These are phyloP conservation scores for Metschnikowia vanudenii DNA, from an alignment of 805 yeast genomes.

Conservation along the genomic window DNA sequence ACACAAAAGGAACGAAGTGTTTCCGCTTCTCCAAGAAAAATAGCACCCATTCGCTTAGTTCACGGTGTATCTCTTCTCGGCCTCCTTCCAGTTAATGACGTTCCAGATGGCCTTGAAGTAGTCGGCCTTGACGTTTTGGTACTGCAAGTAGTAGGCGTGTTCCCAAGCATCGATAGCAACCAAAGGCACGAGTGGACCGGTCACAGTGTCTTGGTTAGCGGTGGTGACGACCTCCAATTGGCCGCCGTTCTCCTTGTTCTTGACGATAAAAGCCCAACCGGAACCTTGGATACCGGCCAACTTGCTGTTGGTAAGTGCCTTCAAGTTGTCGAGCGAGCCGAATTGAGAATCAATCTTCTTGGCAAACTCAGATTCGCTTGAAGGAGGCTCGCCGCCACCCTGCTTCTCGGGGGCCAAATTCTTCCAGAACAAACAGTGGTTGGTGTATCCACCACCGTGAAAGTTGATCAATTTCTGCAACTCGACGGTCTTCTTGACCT, in stretches of 20 bases:
- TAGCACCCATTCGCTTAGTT: slow-evolving; percentile 10
- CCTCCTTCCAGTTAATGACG: slow-evolving; percentile 51
- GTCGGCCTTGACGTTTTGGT: slow-evolving; percentile 50
- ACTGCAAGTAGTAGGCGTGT: slow-evolving; percentile 53
- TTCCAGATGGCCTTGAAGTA: slow-evolving; percentile 52
- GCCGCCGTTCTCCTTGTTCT: slow-evolving; percentile 45
- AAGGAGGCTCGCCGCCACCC: slow-evolving; percentile 38
- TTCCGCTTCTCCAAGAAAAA: no score
- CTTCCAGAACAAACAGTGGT: slow-evolving; percentile 51
- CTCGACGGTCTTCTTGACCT: slow-evolving; percentile 41
- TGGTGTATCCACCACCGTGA: slow-evolving; percentile 52
- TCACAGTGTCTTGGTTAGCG: slow-evolving; percentile 48
- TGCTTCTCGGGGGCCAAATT: slow-evolving; percentile 44
- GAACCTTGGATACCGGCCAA: slow-evolving; percentile 52
- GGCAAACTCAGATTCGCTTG: slow-evolving; percentile 33
- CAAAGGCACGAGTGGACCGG: slow-evolving; percentile 43
- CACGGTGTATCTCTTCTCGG: slow-evolving; percentile 42
- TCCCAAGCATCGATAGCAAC: slow-evolving; percentile 56
- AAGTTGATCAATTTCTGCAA: slow-evolving; percentile 47
- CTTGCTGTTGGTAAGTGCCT: slow-evolving; percentile 39
- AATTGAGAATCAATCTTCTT: slow-evolving; percentile 39
- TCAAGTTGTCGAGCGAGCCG: slow-evolving; percentile 46
- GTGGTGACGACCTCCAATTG: slow-evolving; percentile 45
- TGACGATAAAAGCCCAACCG: slow-evolving; percentile 53
- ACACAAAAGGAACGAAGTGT: not conserved